Base-by-base conservation (phyloP, 2,329 filamentous ascomycete species). In the Teratosphaeria destructans region DNA sequence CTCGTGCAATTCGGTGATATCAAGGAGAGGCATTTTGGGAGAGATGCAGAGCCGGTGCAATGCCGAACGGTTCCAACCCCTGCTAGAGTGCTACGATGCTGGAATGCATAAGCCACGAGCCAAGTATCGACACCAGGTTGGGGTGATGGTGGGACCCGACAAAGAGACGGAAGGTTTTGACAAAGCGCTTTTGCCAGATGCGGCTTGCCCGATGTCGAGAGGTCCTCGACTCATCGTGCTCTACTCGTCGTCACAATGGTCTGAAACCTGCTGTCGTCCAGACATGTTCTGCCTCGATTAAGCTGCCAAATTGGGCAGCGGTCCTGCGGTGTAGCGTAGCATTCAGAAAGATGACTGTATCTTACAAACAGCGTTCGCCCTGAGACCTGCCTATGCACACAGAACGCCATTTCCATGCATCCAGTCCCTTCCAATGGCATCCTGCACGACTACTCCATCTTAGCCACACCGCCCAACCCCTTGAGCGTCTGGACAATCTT, bases 401-500 rank as follows among this genome's bases (percentile, higher is more conserved):
- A 49, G 19, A 49, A 49, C 43, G 43, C 43, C 43, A 23, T 26
- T 10, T 49, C 16, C 43, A 49, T 49, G 43, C 43, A 23, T n/a
- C 43, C n/a, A 49, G 5, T n/a, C 43, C 43, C n/a, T 49, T 23
- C 16, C 43, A 23, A 5, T 5, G n/a, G 3, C 43, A 19, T 49
- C n/a, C n/a, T 1, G 5, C 43, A 19, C 39, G 11, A 37, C 57
- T 90, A 97, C 76, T 99, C 94, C 89, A 99, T 94, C 65, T 83
- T 79, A 62, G 90, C 93, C 65, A 89, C 90, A 65, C 88, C 94
- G 66, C 94, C 94, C 63, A 99, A 80, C 67, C 84, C 92, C 85
- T 97, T 97, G 81, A 99, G 83, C 52, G 89, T 86, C 76, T 90
- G 89, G 61, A 99, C 85, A 72, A 99, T 96, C 87, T 99, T 99